Evolutionary conservation across 495 filamentous ascomycete species (phyloP), one percentile per base, ranked within the genome.

Genomic region (Penicillium maclennaniae): DNA sequence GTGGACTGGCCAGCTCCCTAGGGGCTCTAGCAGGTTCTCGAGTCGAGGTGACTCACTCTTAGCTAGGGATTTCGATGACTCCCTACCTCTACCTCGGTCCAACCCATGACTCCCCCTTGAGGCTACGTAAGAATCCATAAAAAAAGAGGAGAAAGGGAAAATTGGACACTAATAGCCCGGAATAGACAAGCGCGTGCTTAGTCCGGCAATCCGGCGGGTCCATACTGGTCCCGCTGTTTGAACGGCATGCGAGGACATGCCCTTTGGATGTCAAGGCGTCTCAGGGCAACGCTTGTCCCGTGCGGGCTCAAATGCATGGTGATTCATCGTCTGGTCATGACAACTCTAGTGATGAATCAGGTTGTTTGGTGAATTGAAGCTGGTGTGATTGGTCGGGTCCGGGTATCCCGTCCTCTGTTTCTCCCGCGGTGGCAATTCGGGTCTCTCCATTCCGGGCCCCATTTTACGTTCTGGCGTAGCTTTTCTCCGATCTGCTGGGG

Each of bases 261-360:
- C 37, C 37, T 15, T 38, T 25, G 34, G 19, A 55, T 15, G 20
- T 46, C 45, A 47, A 28, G 28, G 43, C 28, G 21, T 28, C 40
- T 42, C 26, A 42, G 58, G 53, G 52, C 55, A 53, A 40, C 7
- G 27, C 26, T 8, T 63, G 56, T 54, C 51, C 56, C 51, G 51
- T 60, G 54, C 60, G 47, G 38, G 28, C 10, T 19, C 10, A 4
- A 34, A 5, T 23, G 23, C 38, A 40, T 40, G 38, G 38, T 63
- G 62, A 66, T 58, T 63, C 60, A 63, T 62, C 36, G 43, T 44
- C 34, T 19, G 49, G 56, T 54, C 44, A 42, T 38, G 25, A 25
- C n/a, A 28, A 27, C 31, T 14, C 53, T 54, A 10, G 28, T 23
- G 53, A 64, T 63, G 63, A 63, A 63, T 66, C 63, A 65, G 60